These are phyloP conservation scores for Brettanomyces naardenensis DNA, from an alignment of 805 yeast genomes.

Conservation along the genomic window DNA sequence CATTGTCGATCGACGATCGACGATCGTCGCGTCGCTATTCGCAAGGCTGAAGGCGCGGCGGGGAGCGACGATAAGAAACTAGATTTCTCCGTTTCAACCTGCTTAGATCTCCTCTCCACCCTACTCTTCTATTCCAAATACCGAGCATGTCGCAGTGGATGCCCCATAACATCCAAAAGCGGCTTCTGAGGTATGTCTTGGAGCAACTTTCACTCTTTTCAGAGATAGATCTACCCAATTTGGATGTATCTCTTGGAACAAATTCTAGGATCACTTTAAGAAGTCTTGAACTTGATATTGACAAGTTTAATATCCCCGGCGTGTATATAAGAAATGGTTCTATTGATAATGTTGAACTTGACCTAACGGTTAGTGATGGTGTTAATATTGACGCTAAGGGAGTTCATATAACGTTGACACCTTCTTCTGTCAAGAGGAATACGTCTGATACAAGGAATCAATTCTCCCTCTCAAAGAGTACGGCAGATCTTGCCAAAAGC, in stretches of 20 bases:
- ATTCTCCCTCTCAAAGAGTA: slow-evolving; percentile 61
- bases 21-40: too few species aligned
- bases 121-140: too few species aligned
- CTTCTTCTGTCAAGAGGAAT: slow-evolving; percentile 20
- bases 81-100: too few species aligned
- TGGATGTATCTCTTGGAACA: slow-evolving; percentile 71
- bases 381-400: slow-evolving; percentile 53
- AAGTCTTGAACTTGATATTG: slow-evolving; percentile 66
- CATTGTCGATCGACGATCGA: too few species aligned
- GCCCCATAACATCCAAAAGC: slow-evolving; percentile 78
- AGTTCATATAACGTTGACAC: slow-evolving; percentile 41
- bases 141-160: slow-evolving; percentile 50
- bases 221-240: slow-evolving; percentile 62
- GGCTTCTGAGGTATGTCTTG: slow-evolving; percentile 70
- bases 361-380: slow-evolving; percentile 64
- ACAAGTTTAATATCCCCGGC: slow-evolving; percentile 60
- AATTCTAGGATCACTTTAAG: slow-evolving; percentile 40
- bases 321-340: slow-evolving; percentile 54
- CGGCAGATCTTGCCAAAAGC: slow-evolving; percentile 64
- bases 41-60: slow-evolving; percentile 12
- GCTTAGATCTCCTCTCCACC: too few species aligned
- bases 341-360: slow-evolving; percentile 45
- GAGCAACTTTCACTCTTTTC: slow-evolving; percentile 79
- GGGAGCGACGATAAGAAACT: too few species aligned
- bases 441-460: slow-evolving; percentile 16